A percentile compares a stretch with the other conserved stretches of the same genome.
phyloP scores from a whole-genome alignment of 371 early-diverging fungal genomes.

The Rhizomucor miehei region DNA sequence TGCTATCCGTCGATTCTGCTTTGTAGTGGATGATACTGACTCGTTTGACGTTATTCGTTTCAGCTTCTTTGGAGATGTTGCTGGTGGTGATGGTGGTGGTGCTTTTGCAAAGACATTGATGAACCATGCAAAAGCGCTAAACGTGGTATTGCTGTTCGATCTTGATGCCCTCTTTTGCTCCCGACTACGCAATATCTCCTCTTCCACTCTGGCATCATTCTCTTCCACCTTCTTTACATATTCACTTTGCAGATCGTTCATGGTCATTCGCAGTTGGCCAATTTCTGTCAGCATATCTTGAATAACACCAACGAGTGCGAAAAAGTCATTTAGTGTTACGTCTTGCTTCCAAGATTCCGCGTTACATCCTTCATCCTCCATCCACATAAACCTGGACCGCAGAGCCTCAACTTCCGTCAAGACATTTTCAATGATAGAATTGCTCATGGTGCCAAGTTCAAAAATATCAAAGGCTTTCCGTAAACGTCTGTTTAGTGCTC shows the following conservation, averaged over 20 bases:
- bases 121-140: conserved; percentile 25
- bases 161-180: conserved; percentile 7
- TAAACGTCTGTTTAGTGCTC: conserved; percentile 59
- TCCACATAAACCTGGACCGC: conserved; percentile 49
- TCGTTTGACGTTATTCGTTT: not conserved
- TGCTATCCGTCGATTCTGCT: conserved; percentile 2
- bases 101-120: conserved; percentile 22
- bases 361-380: conserved; percentile 28
- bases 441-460: conserved; percentile 70
- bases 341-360: conserved; percentile 17
- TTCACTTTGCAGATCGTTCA: conserved; percentile 70
- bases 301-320: conserved; percentile 53
- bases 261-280: conserved; percentile 56
- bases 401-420: conserved; percentile 57
- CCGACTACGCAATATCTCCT: conserved; percentile 42
- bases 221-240: conserved; percentile 68
- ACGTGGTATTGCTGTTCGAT: not conserved
- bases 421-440: conserved; percentile 71
- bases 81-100: not conserved
- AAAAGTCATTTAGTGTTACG: conserved; percentile 44
- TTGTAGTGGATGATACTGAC: conserved; percentile 3
- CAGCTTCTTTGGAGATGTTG: not conserved
- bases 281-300: conserved; percentile 66
- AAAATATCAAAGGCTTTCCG: conserved; percentile 67
- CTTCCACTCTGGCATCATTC: conserved; percentile 45